Percentiles rank a stretch among this genome's conserved stretches.
phyloP scores from a whole-genome alignment of 2,329 filamentous ascomycete species.

The Helotiales sp. region DNA sequence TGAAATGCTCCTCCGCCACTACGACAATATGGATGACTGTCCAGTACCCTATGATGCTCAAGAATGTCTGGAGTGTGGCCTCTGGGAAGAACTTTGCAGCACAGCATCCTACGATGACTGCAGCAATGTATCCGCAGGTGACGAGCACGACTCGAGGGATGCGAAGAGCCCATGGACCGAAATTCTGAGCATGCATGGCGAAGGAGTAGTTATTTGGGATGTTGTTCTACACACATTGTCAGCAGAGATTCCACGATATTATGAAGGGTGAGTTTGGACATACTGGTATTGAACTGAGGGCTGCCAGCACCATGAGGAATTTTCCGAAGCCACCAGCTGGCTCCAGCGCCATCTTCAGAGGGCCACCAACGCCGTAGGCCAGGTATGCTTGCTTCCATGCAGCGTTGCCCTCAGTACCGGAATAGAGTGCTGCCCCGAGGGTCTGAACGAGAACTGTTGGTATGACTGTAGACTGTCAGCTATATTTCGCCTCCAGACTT shows the following conservation, averaged over 20 bases:
- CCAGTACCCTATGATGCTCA: conserved; percentile 68
- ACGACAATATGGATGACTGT: conserved; percentile 69
- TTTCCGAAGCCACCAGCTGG: conserved; percentile 15
- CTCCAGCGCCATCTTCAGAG: conserved; percentile 11
- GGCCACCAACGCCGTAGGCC: conserved; percentile 8
- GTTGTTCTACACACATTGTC: conserved; percentile 1
- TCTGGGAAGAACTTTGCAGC: conserved; percentile 11
- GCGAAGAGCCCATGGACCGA: conserved; percentile 15
- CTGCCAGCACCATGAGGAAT: conserved; percentile 12
- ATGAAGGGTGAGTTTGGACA: neutral
- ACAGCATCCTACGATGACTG: conserved; percentile 14
- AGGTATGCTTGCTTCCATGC: conserved; percentile 13
- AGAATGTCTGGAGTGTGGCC: conserved; percentile 60
- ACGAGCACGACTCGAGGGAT: conserved; percentile 11
- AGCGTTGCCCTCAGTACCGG: conserved; percentile 4
- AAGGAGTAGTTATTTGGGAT: conserved; percentile 19
- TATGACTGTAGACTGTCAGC: conserved; percentile 1
- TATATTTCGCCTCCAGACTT: neutral
- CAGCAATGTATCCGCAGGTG: conserved; percentile 8
- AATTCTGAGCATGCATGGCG: conserved; percentile 16
- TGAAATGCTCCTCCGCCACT: conserved; percentile 62
- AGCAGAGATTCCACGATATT: neutral
- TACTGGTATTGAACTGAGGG: conserved; percentile 13
- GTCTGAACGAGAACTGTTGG: conserved; percentile 9
- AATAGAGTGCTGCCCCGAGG: conserved; percentile 7